These are phyloP conservation scores for Esteya vermicola DNA, from an alignment of 2,329 filamentous ascomycete species.

Conservation along the genomic window DNA sequence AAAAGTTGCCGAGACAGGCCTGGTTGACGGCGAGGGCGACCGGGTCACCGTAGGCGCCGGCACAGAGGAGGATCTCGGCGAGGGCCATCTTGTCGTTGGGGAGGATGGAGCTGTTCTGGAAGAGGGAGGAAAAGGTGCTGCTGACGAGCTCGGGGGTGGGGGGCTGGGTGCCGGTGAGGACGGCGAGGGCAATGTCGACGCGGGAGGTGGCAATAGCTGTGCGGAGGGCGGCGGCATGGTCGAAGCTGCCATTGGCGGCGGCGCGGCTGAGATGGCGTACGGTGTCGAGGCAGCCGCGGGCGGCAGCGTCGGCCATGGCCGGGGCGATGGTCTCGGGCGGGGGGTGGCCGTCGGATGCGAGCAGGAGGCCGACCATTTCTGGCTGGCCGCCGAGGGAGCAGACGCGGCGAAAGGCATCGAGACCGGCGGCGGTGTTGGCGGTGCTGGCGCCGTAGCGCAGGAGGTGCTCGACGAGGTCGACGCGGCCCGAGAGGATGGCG, in stretches of 20 bases:
- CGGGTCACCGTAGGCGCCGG: constrained; percentile 38
- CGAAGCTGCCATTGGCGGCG: constrained; percentile 36
- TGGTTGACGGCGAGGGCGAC: constrained; percentile 32
- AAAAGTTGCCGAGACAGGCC: constrained; percentile 33
- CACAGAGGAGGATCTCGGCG: constrained; percentile 42
- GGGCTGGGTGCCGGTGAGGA: constrained; percentile 37
- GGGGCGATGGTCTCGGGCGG: constrained; percentile 28
- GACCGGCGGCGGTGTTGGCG: constrained; percentile 32
- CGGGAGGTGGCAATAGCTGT: constrained; percentile 32
- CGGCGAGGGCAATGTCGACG: constrained; percentile 38
- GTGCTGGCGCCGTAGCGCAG: constrained; percentile 36
- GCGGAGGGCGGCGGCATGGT: constrained; percentile 36
- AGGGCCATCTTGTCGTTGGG: constrained; percentile 35
- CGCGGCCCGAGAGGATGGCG: constrained; percentile 30
- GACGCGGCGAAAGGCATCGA: constrained; percentile 37
- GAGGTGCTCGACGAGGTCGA: constrained; percentile 29
- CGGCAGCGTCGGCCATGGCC: constrained; percentile 35
- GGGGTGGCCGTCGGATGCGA: constrained; percentile 34
- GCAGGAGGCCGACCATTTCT: constrained; percentile 30
- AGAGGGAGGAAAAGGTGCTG: constrained; percentile 33
- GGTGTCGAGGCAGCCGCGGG: constrained; percentile 33
- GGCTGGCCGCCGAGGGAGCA: constrained; percentile 31
- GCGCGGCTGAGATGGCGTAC: constrained; percentile 37
- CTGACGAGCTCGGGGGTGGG: constrained; percentile 33
- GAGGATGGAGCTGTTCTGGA: constrained; percentile 28